Evolutionary conservation across 164 flowering plant genomes (phyloP).

Genomic region (Dillenia turbinata): DNA sequence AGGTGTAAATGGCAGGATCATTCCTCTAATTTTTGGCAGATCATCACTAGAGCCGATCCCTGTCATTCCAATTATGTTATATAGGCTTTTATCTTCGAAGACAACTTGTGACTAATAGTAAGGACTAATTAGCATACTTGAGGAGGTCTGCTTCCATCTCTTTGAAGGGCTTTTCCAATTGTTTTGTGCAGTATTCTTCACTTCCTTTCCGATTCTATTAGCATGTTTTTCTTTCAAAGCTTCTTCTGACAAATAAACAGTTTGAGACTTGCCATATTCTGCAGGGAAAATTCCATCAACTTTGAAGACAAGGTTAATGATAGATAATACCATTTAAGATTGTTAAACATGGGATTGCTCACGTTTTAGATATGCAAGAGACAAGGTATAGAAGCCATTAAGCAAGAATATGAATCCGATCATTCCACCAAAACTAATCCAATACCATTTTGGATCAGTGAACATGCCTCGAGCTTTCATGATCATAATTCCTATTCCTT

Average conservation of each 20-base stretch:
- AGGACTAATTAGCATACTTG: neutral
- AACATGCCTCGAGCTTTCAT: conserved; percentile 27
- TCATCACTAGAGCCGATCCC: neutral
- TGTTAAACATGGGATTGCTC: conserved; percentile 5
- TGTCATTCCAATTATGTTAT: neutral
- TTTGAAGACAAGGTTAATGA: neutral
- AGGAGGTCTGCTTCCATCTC: neutral
- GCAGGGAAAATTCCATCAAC: neutral
- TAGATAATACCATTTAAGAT: neutral
- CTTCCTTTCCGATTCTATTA: neutral
- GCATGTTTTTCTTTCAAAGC: conserved; percentile 6
- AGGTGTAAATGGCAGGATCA: conserved; percentile 52
- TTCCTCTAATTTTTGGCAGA: conserved; percentile 23
- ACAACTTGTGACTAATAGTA: neutral
- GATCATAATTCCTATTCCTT: conserved; percentile 22
- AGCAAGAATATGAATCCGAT: conserved; percentile 30
- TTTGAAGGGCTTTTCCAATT: neutral
- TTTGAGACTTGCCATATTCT: conserved; percentile 6
- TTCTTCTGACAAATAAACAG: conserved; percentile 16
- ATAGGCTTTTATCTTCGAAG: conserved; percentile 5
- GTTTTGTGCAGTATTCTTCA: neutral
- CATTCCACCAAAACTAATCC: conserved; percentile 40
- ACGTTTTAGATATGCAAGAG: conserved; percentile 37
- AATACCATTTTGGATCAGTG: conserved; percentile 32
- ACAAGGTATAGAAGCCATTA: conserved; percentile 25